These are phyloP conservation scores for Ganoderma lingzhi DNA, from an alignment of 1,284 basidiomycete species.

Conservation along the genomic window DNA sequence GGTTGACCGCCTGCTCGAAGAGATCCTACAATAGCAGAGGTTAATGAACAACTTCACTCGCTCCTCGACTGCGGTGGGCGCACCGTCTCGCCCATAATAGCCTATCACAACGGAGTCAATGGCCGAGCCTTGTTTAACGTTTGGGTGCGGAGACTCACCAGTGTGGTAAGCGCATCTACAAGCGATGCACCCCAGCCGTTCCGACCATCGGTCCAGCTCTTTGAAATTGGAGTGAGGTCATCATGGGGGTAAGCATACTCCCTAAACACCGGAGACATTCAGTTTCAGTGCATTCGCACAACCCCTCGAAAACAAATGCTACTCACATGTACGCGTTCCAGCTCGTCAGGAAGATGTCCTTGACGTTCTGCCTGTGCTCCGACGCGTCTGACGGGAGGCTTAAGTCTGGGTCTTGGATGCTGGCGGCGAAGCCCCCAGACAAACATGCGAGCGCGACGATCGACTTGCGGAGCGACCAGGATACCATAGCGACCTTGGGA, in stretches of 20 bases:
- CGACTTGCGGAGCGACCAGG: conserved; percentile 26
- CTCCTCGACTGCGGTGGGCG: conserved; percentile 17
- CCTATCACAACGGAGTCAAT: conserved; percentile 30
- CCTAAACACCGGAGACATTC: conserved; percentile 42
- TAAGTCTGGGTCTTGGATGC: conserved; percentile 51
- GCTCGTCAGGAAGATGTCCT: conserved; percentile 61
- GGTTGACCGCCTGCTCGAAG: conserved; percentile 62
- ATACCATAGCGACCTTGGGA: conserved; percentile 27
- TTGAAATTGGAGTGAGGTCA: conserved; percentile 60
- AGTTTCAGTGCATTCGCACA: neutral
- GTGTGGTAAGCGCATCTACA: conserved; percentile 68
- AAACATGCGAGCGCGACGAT: conserved; percentile 34
- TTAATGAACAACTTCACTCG: neutral
- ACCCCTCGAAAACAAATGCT: neutral
- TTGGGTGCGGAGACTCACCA: conserved; percentile 49
- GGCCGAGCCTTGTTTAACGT: neutral
- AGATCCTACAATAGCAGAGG: conserved; percentile 41
- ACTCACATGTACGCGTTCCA: conserved; percentile 67
- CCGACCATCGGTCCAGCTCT: conserved; percentile 58
- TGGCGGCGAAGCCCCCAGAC: conserved; percentile 33
- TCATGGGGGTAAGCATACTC: conserved; percentile 71
- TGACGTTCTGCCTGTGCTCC: conserved; percentile 53
- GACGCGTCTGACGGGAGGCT: conserved; percentile 51
- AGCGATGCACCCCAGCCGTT: conserved; percentile 80
- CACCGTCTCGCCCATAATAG: conserved; percentile 64